Evolutionary conservation across 208 protist genomes (phyloP), one percentile per base, ranked within the genome.

Genomic region (Leishmania tropica): DNA sequence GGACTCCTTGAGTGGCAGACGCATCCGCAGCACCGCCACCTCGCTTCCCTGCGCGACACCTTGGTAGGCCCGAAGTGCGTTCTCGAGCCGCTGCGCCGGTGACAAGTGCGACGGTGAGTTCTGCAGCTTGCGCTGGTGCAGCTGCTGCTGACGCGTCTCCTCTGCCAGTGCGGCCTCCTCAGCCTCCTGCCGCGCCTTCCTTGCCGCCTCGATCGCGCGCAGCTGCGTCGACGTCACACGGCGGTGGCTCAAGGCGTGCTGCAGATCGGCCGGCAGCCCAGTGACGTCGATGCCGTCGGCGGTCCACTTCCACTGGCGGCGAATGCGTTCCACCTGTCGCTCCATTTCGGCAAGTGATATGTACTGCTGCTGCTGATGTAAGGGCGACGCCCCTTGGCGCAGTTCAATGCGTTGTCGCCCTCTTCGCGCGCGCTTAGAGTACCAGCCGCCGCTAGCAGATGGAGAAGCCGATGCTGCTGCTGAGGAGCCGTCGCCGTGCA

Each of bases 261-360:
- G 92, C 37, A 97, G 81, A 28, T 94, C 89, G 0, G 73, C 58
- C 7, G 84, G 80, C 28, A 97, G 87, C 5, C 92, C 94, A 4
- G 90, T 96, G 35, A 96, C 91, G 73, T 96, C 92, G 84, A 96
- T 97, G 31, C 93, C 94, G 68, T 96, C 93, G 17, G 77, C 67
- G 19, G 93, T 96, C 82, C 84, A 88, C 24, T 76, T 78, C 65
- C 88, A 87, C 56, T 87, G 85, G 28, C 73, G 76, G 45, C 87
- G 87, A 21, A 97, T 78, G 45, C 81, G 74, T 28, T 89, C 87
- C 40, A 97, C 87, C 84, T 96, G 92, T 77, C 86, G 75, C 79
- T 94, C 92, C 80, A 97, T 79, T 75, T 90, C 84, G 28, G 89
- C 85, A 6, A 96, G 72, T 13, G 93, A 76, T 17, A 95, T 90